phyloP scores from a whole-genome alignment of 1,284 basidiomycete species.

The Fomes fomentarius region DNA sequence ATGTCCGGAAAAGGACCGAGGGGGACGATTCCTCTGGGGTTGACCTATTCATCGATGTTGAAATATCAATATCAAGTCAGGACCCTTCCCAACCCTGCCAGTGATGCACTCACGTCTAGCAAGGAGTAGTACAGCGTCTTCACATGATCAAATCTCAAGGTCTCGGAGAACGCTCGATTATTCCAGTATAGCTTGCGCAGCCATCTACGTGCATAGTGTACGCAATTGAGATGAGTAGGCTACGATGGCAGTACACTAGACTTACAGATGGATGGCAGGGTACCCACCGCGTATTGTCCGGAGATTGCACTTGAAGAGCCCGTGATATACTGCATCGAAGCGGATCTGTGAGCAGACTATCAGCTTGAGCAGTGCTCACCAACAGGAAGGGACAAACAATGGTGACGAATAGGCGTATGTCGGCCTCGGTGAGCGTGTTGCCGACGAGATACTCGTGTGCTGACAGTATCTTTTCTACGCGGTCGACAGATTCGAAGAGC shows the following conservation, averaged over 20 bases:
- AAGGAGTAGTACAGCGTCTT: constrained; percentile 87
- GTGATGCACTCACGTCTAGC: constrained; percentile 55
- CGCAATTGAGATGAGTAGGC: no score
- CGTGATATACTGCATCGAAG: constrained; percentile 88
- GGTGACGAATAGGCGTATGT: constrained; percentile 90
- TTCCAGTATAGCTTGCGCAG: constrained; percentile 93
- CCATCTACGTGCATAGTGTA: constrained; percentile 62
- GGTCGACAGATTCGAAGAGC: constrained; percentile 80
- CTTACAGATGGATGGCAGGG: constrained; percentile 73
- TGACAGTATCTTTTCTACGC: constrained; percentile 75
- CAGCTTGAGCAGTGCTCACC: no score
- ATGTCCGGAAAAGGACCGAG: constrained; percentile 75
- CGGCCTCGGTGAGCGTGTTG: constrained; percentile 86
- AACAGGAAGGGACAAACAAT: no score
- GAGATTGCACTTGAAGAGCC: constrained; percentile 95
- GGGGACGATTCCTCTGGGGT: constrained; percentile 70
- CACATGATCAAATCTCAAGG: constrained; percentile 89
- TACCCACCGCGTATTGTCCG: constrained; percentile 80
- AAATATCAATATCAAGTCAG: background rate
- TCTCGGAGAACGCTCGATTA: constrained; percentile 84
- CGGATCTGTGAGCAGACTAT: no score
- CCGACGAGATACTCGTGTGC: constrained; percentile 88
- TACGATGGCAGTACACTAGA: constrained; percentile 45
- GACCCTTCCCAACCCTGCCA: no score
- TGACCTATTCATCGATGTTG: constrained; percentile 40